Evolutionary conservation across 371 early-diverging fungal genomes (phyloP), one percentile per base, ranked within the genome.

Genomic region (Mucor sp.): DNA sequence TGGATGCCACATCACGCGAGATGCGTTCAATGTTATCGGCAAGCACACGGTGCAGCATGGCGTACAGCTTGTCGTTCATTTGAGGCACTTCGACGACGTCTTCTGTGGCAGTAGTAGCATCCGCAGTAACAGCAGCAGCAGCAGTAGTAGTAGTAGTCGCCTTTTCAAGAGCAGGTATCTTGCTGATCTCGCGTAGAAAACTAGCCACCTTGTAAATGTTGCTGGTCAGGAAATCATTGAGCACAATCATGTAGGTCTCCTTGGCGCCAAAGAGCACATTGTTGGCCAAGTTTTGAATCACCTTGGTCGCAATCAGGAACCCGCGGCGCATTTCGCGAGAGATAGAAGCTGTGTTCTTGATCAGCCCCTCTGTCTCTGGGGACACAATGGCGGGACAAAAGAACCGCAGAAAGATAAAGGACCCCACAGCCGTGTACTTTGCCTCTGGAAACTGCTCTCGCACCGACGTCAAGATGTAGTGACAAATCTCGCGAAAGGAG

Each of bases 321-420:
- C 96, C 96, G 53, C 97, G 89, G 15, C 93, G 89, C 37, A 78
- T 77, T 28, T 84, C 80, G 17, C 73, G 65, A 9, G 77, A 63
- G 28, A 72, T 64, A 0, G 70, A 69, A 7, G 61, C 48, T 0
- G 79, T 72, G 28, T 35, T 65, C 47, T 71, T 72, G 21, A 84
- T 60, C 44, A 87, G 60, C 7, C 83, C 84, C 60, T 85, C 85
- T 0, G 77, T 76, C 58, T 90, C 90, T 2, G 98, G 97, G 0
- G 94, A 87, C 11, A 96, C 95, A 69, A 98, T 95, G 2, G 93
- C 95, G 0, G 98, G 98, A 72, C 96, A 95, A 68, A 97, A 86
- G 87, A 97, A 95, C 2, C 98, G 90, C 65, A 98, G 77, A 72
- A 97, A 98, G 60, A 98, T 87, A 66, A 97, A 96, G 0, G 95